Percentiles rank a stretch among this genome's conserved stretches.
Evolutionary conservation across 169 alveolate species (phyloP).

Genomic region (Eimeria nieschulzi): DNA sequence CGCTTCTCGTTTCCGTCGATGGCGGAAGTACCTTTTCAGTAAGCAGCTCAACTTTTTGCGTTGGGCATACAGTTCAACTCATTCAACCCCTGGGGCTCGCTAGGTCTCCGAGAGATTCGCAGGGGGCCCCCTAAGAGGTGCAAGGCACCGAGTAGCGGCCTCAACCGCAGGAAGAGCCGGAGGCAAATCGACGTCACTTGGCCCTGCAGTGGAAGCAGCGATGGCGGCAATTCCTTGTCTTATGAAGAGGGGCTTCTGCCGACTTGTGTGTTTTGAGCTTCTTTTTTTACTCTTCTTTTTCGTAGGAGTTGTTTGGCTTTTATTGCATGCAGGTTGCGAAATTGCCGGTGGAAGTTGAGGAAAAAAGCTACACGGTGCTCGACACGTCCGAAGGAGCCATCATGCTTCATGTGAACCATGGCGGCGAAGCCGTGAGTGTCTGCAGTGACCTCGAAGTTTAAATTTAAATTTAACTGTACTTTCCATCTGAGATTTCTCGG

Average conservation of each 20-base stretch:
- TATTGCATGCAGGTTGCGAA: constrained; percentile 81
- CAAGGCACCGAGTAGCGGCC: no score
- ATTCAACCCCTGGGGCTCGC: no score
- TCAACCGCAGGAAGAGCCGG: no score
- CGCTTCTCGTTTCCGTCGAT: constrained; percentile 91
- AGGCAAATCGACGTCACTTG: no score
- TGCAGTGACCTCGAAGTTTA: background rate
- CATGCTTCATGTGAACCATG: constrained; percentile 96
- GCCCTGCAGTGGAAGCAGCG: no score
- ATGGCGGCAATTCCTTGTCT: background rate
- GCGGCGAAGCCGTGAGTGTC: constrained; percentile 78
- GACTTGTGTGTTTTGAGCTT: background rate
- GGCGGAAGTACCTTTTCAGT: constrained; percentile 74
- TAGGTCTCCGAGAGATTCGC: no score
- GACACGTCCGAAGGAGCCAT: constrained; percentile 97
- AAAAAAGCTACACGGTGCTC: constrained; percentile 94
- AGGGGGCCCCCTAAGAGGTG: no score
- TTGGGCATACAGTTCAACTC: background rate
- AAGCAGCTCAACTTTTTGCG: background rate
- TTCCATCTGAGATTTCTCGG: no score
- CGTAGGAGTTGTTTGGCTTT: background rate
- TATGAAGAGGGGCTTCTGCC: background rate
- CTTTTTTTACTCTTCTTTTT: background rate
- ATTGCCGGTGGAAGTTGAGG: constrained; percentile 93
- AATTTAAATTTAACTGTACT: no score